Evolutionary conservation across 2,329 filamentous ascomycete species (phyloP), one percentile per base, ranked within the genome.

Genomic region (Leptographium flavum): DNA sequence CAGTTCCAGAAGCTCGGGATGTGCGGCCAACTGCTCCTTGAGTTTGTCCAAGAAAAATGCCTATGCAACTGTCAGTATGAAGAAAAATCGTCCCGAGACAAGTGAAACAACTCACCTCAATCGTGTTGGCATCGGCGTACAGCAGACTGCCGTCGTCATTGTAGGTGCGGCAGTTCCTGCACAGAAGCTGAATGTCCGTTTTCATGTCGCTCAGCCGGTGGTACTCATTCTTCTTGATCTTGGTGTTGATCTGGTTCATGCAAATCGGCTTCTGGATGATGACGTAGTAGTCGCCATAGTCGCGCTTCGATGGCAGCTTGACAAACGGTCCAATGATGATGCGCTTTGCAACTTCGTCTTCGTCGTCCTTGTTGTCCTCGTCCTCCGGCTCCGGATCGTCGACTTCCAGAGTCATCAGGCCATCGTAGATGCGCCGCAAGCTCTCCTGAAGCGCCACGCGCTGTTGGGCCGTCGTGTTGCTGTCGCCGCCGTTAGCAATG

Each of bases 181-280:
- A 92, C 63, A 98, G 75, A 51, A 90, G 66, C 42, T 79, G 76
- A 50, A 98, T 80, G 58, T 98, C 93, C 53, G 76, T 78, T 45
- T 79, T 75, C 71, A 98, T 78, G 54, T 88, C 85, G 58, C 76
- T 79, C 49, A 95, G 65, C 56, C 75, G 83, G 54, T 76, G 78
- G 63, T 98, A 98, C 58, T 95, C 86, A 58, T 93, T 86, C 63
- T 86, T 90, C 69, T 94, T 95, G 67, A 98, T 94, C 70, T 87
- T 90, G 60, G 83, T 85, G 60, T 86, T 79, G 57, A 98, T 94
- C 60, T 87, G 81, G 55, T 94, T 92, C 83, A 96, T 94, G 58
- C 85, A 90, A 58, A 98, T 95, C 0, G 92, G 92, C 45, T 81
- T 82, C 58, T 82, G 77, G 60, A 98, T 98, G 61, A 95, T 79